Evolutionary conservation across 495 filamentous ascomycete species (phyloP).

Genomic region (Copromyces sp.): DNA sequence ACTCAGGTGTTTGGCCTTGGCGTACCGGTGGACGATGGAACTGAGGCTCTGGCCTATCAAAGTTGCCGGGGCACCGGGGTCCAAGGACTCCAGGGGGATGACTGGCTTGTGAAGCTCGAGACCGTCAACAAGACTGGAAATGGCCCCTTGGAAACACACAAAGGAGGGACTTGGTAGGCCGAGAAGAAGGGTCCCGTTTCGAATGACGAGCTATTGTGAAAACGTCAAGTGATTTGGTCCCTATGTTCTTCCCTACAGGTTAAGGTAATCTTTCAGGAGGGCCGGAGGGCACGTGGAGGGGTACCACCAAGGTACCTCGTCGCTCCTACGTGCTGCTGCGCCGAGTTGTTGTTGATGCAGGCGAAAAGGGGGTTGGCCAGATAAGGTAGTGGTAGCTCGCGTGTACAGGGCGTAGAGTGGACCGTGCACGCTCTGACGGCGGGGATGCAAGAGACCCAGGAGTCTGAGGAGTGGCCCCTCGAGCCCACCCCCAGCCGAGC

Average conservation of each 20-base stretch:
- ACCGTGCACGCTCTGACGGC: background rate
- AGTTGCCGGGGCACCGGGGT: background rate
- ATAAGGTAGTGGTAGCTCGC: background rate
- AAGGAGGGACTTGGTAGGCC: background rate
- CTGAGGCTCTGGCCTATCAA: background rate
- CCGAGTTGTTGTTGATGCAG: background rate
- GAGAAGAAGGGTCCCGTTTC: background rate
- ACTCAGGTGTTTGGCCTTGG: background rate
- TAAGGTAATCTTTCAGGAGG: background rate
- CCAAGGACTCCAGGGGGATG: background rate
- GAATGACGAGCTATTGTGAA: background rate
- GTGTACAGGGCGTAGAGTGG: background rate
- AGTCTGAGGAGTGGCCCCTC: background rate
- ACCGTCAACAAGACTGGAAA: background rate
- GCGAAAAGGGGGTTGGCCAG: background rate
- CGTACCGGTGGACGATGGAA: background rate
- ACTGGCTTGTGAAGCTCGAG: background rate
- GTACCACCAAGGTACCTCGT: background rate
- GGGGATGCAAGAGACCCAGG: background rate
- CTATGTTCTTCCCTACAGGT: background rate
- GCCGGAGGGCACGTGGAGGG: background rate
- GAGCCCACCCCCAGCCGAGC: background rate
- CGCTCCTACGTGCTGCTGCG: background rate
- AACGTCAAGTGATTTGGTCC: background rate
- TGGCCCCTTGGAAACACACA: background rate